phyloP scores from a whole-genome alignment of 1,284 basidiomycete genomes.

The Entoloma clypeatum region DNA sequence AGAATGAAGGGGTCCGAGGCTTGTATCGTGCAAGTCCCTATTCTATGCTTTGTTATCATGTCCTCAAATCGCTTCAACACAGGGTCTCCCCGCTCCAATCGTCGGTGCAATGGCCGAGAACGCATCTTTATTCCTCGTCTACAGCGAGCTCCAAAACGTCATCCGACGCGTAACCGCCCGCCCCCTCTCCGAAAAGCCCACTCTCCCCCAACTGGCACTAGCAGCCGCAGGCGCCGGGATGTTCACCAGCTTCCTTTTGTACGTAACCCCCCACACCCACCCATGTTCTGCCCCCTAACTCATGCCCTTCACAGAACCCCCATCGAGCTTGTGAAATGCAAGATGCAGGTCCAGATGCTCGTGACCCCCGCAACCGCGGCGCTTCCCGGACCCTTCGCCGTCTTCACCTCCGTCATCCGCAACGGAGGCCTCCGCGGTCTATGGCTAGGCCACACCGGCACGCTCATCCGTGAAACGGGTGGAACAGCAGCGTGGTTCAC shows the following conservation, averaged over 20 bases:
- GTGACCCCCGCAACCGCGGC: conserved; percentile 20
- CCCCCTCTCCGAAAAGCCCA: conserved; percentile 25
- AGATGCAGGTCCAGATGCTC: conserved; percentile 95
- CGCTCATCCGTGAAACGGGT: conserved; percentile 89
- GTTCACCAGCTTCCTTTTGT: conserved; percentile 84
- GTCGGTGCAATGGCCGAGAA: conserved; percentile 93
- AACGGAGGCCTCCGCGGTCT: conserved; percentile 77
- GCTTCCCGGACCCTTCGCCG: conserved; percentile 63
- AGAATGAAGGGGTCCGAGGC: conserved; percentile 77
- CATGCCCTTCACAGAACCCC: conserved; percentile 62
- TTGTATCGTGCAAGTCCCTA: conserved; percentile 72
- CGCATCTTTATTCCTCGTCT: conserved; percentile 85
- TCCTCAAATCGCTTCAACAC: conserved; percentile 1
- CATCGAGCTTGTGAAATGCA: conserved; percentile 95
- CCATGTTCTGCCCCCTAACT: conserved; percentile 1
- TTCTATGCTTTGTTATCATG: not conserved
- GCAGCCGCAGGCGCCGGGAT: conserved; percentile 87
- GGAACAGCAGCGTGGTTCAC: conserved; percentile 92
- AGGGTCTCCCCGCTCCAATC: conserved; percentile 92
- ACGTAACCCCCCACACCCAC: conserved; percentile 28
- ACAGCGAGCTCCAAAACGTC: conserved; percentile 77
- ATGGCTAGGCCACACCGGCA: conserved; percentile 97
- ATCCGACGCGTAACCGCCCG: conserved; percentile 37
- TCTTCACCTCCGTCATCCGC: conserved; percentile 66
- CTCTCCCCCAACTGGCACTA: conserved; percentile 65